Evolutionary conservation across 2,329 filamentous ascomycete genomes (phyloP).

Genomic region (Macroventuria anomochaeta): DNA sequence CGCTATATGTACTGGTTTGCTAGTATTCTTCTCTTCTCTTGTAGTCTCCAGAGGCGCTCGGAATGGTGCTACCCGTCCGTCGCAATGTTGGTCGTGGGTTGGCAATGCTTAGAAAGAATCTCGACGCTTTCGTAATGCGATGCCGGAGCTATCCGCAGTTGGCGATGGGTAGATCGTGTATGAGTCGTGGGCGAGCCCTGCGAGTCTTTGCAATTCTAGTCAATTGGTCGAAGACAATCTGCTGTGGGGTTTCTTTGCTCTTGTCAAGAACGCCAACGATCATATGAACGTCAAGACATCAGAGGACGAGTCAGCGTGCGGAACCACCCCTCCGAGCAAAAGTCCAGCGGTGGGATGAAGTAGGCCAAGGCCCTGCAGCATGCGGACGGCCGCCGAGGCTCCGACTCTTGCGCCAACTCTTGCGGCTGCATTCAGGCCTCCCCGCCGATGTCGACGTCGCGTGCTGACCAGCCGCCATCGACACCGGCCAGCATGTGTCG

Average conservation of each 20-base stretch:
- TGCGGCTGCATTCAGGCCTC: slow-evolving; percentile 1
- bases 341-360: slow-evolving; percentile 11
- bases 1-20: not conserved
- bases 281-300: slow-evolving; percentile 9
- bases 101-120: slow-evolving; percentile 31
- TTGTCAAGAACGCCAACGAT: not conserved
- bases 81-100: slow-evolving; percentile 8
- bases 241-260: not conserved
- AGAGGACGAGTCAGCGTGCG: slow-evolving; percentile 12
- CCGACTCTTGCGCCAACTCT: not conserved
- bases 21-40: not conserved
- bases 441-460: not conserved
- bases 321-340: slow-evolving; percentile 18
- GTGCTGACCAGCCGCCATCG: not conserved
- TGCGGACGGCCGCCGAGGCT: slow-evolving; percentile 6
- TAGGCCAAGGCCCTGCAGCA: slow-evolving; percentile 16
- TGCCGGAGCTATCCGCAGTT: slow-evolving; percentile 25
- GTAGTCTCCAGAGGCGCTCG: not conserved
- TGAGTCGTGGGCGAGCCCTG: not conserved
- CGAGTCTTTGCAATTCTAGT: too few relatives aligned
- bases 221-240: not conserved
- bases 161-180: not conserved
- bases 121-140: slow-evolving; percentile 33
- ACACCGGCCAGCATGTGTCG: not conserved
- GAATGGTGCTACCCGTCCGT: slow-evolving; percentile 5